phyloP scores from a whole-genome alignment of 2,329 filamentous ascomycete genomes.

The Curvularia lunata region DNA sequence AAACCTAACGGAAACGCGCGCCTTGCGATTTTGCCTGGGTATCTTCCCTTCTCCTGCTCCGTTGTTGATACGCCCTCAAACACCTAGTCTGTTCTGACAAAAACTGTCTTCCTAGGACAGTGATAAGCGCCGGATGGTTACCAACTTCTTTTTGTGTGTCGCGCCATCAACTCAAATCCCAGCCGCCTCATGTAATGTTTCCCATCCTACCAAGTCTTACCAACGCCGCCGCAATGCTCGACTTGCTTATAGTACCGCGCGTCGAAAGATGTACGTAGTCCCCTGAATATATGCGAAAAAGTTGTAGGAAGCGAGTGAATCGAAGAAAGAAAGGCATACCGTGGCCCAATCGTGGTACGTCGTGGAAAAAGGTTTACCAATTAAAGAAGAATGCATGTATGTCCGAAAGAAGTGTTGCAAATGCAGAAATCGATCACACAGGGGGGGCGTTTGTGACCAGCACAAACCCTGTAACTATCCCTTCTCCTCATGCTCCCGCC shows the following conservation, averaged over 20 bases:
- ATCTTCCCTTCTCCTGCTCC: slow-evolving; percentile 17
- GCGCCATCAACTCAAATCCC: slow-evolving; percentile 20
- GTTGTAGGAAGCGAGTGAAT: slow-evolving; percentile 14
- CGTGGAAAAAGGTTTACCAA: slow-evolving; percentile 34
- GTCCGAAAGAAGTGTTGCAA: slow-evolving; percentile 21
- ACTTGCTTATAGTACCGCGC: slow-evolving; percentile 14
- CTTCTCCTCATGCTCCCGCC: slow-evolving; percentile 9
- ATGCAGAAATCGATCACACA: slow-evolving; percentile 6
- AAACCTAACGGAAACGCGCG: slow-evolving; percentile 13
- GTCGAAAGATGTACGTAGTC: slow-evolving; percentile 12
- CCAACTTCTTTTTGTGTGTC: slow-evolving; percentile 19
- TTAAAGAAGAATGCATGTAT: slow-evolving; percentile 36
- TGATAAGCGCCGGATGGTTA: slow-evolving; percentile 12
- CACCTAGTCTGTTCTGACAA: slow-evolving; percentile 7
- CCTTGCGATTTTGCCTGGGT: slow-evolving; percentile 15
- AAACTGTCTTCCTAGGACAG: background rate
- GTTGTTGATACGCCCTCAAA: slow-evolving; percentile 9
- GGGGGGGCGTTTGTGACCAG: slow-evolving; percentile 37
- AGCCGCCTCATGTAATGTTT: slow-evolving; percentile 21
- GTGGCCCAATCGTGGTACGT: slow-evolving; percentile 39
- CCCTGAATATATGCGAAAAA: slow-evolving; percentile 24
- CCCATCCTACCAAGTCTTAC: slow-evolving; percentile 25
- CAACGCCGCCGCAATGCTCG: slow-evolving; percentile 32
- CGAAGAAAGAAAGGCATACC: slow-evolving; percentile 35
- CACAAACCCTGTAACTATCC: slow-evolving; percentile 31